A percentile compares a stretch with the other conserved stretches of the same genome.
Evolutionary conservation across 1,284 basidiomycete species (phyloP).

Genomic region (Pisolithus thermaeus): DNA sequence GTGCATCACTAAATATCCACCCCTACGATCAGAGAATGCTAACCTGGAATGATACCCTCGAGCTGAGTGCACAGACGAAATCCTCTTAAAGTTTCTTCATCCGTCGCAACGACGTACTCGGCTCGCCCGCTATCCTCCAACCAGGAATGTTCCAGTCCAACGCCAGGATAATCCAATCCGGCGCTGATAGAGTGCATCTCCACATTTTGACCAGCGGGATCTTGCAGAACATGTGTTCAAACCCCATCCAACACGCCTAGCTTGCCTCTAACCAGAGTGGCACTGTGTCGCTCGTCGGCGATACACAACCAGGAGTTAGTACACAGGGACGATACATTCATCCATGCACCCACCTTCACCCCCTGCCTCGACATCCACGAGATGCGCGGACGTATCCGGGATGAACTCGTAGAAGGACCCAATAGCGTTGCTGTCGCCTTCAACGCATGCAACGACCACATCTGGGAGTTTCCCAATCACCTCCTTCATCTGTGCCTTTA

Average conservation of each 20-base stretch:
- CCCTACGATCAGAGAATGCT: conserved; percentile 18
- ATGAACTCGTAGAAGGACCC: conserved; percentile 97
- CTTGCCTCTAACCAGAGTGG: conserved; percentile 84
- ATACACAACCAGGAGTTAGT: conserved; percentile 42
- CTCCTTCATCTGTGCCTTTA: conserved; percentile 82
- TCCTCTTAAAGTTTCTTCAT: conserved; percentile 88
- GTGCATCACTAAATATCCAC: conserved; percentile 8
- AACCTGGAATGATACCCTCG: conserved; percentile 96
- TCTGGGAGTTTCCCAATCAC: conserved; percentile 85
- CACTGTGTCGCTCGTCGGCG: conserved; percentile 84
- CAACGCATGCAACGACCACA: conserved; percentile 94
- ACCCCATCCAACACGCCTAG: conserved; percentile 97
- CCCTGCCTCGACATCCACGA: conserved; percentile 94
- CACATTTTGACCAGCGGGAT: conserved; percentile 84
- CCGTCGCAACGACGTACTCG: conserved; percentile 90
- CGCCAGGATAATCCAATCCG: conserved; percentile 88
- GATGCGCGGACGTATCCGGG: conserved; percentile 71
- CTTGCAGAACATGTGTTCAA: conserved; percentile 91
- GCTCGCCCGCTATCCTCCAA: conserved; percentile 92
- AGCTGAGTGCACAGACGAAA: conserved; percentile 89
- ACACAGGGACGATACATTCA: not conserved
- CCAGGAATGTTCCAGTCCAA: conserved; percentile 97
- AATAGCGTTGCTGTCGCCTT: conserved; percentile 96
- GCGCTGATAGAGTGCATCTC: conserved; percentile 98
- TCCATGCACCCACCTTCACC: conserved; percentile 66